Evolutionary conservation across 371 early-diverging fungal species (phyloP).

Genomic region (Funneliformis caledonium): DNA sequence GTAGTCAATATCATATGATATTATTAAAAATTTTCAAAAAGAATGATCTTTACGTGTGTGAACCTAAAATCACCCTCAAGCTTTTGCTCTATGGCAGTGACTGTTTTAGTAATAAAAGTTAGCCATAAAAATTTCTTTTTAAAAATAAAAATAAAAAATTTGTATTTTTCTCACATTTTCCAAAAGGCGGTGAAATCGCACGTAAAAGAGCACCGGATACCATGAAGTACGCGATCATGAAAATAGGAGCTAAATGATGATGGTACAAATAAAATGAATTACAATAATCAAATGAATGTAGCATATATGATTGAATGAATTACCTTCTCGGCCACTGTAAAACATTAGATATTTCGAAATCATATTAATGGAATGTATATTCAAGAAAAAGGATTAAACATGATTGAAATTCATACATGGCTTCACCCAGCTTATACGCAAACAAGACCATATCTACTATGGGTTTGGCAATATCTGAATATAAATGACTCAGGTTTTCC

Average conservation of each 20-base stretch:
- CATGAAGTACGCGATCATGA: slow-evolving; percentile 83
- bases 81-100: slow-evolving; percentile 78
- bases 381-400: background rate
- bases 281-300: background rate
- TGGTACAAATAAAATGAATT: background rate
- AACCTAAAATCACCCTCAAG: slow-evolving; percentile 88
- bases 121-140: background rate
- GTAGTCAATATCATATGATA: slow-evolving; percentile 30
- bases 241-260: slow-evolving; percentile 70
- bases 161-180: slow-evolving; percentile 60
- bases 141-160: background rate
- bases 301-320: slow-evolving; percentile 9
- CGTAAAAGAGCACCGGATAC: slow-evolving; percentile 75
- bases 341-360: background rate
- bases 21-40: background rate
- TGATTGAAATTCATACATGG: slow-evolving; percentile 59
- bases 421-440: slow-evolving; percentile 83
- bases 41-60: slow-evolving; percentile 62
- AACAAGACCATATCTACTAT: slow-evolving; percentile 83
- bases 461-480: slow-evolving; percentile 85
- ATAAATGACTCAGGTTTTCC: slow-evolving; percentile 73
- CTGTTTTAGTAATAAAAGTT: slow-evolving; percentile 42
- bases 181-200: slow-evolving; percentile 84
- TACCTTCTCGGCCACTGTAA: slow-evolving; percentile 55
- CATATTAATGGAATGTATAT: background rate